Evolutionary conservation across 495 filamentous ascomycete species (phyloP).

Genomic region (Penicilliopsis zonata): DNA sequence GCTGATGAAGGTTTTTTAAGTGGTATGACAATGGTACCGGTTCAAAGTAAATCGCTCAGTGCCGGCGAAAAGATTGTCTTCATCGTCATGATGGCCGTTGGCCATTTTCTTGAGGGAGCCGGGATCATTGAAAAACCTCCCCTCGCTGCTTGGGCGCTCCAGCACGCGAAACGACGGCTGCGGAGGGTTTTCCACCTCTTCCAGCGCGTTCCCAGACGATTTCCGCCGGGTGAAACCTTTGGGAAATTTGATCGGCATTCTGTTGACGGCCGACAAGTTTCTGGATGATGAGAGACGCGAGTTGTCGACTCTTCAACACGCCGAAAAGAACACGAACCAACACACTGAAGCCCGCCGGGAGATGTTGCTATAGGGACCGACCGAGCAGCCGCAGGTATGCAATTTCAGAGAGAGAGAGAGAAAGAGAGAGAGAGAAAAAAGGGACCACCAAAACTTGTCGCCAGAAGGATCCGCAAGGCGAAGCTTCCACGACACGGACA

Average conservation of each 20-base stretch:
- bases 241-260: conserved; percentile 60
- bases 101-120: conserved; percentile 30
- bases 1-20: too few relatives aligned
- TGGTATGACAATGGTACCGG: conserved; percentile 35
- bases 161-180: conserved; percentile 48
- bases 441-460: not conserved
- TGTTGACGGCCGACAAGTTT: conserved; percentile 1
- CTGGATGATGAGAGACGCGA: not conserved
- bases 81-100: conserved; percentile 39
- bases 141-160: conserved; percentile 35
- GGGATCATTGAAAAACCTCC: conserved; percentile 38
- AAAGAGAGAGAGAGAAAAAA: not conserved
- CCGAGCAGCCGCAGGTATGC: not conserved
- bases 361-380: too few relatives aligned
- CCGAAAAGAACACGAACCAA: too few relatives aligned
- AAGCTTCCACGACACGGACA: too few relatives aligned
- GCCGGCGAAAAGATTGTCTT: conserved; percentile 32
- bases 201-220: conserved; percentile 52
- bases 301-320: too few relatives aligned
- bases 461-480: too few relatives aligned
- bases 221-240: conserved; percentile 55
- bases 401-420: not conserved
- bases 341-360: too few relatives aligned
- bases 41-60: conserved; percentile 22
- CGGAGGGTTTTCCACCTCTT: conserved; percentile 38